Percentiles rank a stretch among this genome's conserved stretches.
These are phyloP conservation scores for Ogataea methylovora DNA, from an alignment of 805 yeast genomes.

Conservation along the genomic window DNA sequence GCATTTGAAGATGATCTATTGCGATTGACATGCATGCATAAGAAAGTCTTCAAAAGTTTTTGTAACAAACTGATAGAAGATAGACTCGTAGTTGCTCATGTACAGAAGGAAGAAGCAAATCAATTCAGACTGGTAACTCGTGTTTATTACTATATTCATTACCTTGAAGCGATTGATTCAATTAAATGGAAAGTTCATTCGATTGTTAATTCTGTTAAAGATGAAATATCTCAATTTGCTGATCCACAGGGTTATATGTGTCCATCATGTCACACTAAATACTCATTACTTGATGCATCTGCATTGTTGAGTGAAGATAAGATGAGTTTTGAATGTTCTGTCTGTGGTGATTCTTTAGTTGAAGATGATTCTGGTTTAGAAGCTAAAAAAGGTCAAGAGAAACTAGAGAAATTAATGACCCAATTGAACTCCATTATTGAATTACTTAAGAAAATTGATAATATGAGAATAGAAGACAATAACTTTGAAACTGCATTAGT, in stretches of 20 bases:
- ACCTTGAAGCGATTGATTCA: constrained; percentile 90
- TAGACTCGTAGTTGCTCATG: constrained; percentile 61
- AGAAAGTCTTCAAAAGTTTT: constrained; percentile 78
- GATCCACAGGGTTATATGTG: constrained; percentile 94
- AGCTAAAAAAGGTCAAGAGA: constrained; percentile 73
- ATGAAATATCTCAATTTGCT: constrained; percentile 74
- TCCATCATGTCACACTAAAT: constrained; percentile 75
- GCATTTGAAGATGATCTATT: constrained; percentile 88
- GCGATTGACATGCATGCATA: constrained; percentile 70
- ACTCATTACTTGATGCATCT: constrained; percentile 81
- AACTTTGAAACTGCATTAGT: constrained; percentile 81
- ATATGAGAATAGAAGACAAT: constrained; percentile 74
- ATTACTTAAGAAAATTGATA: constrained; percentile 75
- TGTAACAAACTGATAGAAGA: constrained; percentile 83
- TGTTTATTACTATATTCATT: constrained; percentile 72
- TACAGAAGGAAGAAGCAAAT: constrained; percentile 62
- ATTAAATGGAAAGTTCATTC: constrained; percentile 95
- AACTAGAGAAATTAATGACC: constrained; percentile 75
- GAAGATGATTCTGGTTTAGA: constrained; percentile 88
- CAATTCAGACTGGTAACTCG: constrained; percentile 67
- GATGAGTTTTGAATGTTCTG: constrained; percentile 75
- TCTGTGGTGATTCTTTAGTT: constrained; percentile 67
- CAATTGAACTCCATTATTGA: constrained; percentile 86
- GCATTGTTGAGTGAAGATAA: constrained; percentile 73
- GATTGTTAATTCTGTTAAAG: constrained; percentile 69